Evolutionary conservation across 1,284 basidiomycete genomes (phyloP).

Genomic region (Wallemia mellicola): DNA sequence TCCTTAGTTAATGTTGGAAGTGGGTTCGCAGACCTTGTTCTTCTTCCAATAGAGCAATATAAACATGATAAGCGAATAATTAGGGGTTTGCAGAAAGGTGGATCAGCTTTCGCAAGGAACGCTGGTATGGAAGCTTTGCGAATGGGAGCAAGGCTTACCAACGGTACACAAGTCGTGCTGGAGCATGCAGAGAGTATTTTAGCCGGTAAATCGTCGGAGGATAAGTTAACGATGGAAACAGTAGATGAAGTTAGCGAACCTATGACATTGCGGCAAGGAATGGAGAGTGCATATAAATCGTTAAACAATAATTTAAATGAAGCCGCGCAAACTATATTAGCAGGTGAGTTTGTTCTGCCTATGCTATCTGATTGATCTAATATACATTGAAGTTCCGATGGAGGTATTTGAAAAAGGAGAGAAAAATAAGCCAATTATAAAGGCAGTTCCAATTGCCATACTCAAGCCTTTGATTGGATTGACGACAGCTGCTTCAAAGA

Average conservation of each 20-base stretch:
- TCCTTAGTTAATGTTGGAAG: conserved; percentile 89
- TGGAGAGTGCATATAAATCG: conserved; percentile 67
- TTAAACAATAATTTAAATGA: conserved; percentile 55
- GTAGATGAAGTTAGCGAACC: conserved; percentile 34
- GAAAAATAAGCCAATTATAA: conserved; percentile 32
- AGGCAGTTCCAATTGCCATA: conserved; percentile 86
- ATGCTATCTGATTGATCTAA: too few relatives aligned
- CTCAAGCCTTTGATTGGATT: conserved; percentile 90
- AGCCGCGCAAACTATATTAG: conserved; percentile 90
- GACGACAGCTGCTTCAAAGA: conserved; percentile 81
- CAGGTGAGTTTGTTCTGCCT: conserved; percentile 17
- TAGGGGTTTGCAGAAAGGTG: conserved; percentile 75
- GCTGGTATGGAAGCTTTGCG: conserved; percentile 85
- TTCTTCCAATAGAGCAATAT: conserved; percentile 89
- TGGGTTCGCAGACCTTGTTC: conserved; percentile 75
- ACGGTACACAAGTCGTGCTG: conserved; percentile 84
- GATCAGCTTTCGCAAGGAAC: conserved; percentile 65
- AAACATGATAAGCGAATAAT: conserved; percentile 83
- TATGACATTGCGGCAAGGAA: conserved; percentile 44
- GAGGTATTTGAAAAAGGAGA: conserved; percentile 64
- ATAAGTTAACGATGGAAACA: conserved; percentile 9
- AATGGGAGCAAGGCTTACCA: conserved; percentile 75
- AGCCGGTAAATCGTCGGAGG: conserved; percentile 23
- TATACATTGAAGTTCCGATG: conserved; percentile 39
- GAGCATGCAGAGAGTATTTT: conserved; percentile 83